Base-by-base conservation (phyloP, 306 rosid genomes). In the Castanea crenata region DNA sequence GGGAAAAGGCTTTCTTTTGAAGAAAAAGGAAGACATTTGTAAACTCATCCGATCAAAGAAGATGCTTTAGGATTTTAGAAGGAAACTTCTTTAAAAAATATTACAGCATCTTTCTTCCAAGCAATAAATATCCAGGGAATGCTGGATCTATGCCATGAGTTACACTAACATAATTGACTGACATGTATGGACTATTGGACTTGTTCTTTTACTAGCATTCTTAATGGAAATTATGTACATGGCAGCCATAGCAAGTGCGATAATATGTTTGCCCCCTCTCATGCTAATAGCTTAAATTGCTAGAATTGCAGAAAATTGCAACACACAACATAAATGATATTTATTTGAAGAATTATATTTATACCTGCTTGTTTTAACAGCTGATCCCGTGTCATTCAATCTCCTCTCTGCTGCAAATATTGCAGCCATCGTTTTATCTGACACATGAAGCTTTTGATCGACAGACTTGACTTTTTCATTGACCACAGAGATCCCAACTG, bases 341-440 rank as follows among this genome's bases (percentile, higher is more conserved):
- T 59, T 21, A 27, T 23, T 59, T 71, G 59, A 55, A 14, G 38
- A 56, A 19, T 69, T 49, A 72, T 1, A 74, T 20, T n/a, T 80
- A 74, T 78, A 94, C 97, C 96, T 94, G 92, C 97, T 94, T 76
- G 94, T 92, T 92, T 92, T 94, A 73, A 94, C 97, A 56, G 97
- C 94, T 74, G 98, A 94, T 70, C 98, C 97, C 5, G 97, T 94
- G 77, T 92, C 89, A 74, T 94, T 94, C 78, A 92, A 72, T 87
- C 89, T 92, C 70, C 97, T 92, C 86, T 94, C 94, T 35, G 97
- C 96, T 58, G 97, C 97, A 67, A 92, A 75, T 79, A 94, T 83
- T 32, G 97, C 98, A 25, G 93, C 96, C 98, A 92, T 94, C 34
- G 97, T 94, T 87, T 92, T 94, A 81, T 92, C 97, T 0, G 98